Evolutionary conservation across 352 stramenopile genomes (phyloP).

Genomic region (Phytophthora ramorum): DNA sequence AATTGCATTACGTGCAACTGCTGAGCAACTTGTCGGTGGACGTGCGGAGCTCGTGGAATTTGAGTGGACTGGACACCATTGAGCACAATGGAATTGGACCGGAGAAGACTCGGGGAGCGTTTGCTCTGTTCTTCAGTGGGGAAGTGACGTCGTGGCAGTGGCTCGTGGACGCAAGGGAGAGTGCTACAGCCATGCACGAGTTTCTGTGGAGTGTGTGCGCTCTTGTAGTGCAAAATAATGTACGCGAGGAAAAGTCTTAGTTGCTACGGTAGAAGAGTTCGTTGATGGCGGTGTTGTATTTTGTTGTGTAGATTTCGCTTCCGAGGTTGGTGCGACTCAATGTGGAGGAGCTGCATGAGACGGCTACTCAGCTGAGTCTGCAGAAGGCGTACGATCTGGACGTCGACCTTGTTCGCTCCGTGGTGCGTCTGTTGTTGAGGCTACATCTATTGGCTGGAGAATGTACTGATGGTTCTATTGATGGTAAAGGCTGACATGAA

Average conservation of each 20-base stretch:
- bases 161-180: slow-evolving; percentile 65
- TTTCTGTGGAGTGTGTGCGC: slow-evolving; percentile 80
- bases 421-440: slow-evolving; percentile 35
- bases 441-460: slow-evolving; percentile 3
- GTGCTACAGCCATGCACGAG: slow-evolving; percentile 65
- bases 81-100: slow-evolving; percentile 63
- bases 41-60: slow-evolving; percentile 67
- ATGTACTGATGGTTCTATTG: slow-evolving; percentile 4
- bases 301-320: slow-evolving; percentile 38
- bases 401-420: slow-evolving; percentile 59
- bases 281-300: background rate
- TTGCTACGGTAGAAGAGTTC: background rate
- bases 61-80: slow-evolving; percentile 58
- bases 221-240: slow-evolving; percentile 60
- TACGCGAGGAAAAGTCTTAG: slow-evolving; percentile 12
- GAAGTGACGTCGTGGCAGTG: slow-evolving; percentile 60
- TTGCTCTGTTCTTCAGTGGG: slow-evolving; percentile 60
- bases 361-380: slow-evolving; percentile 55
- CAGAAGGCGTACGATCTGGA: slow-evolving; percentile 74
- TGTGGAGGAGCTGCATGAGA: slow-evolving; percentile 65
- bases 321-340: slow-evolving; percentile 66
- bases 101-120: slow-evolving; percentile 60
- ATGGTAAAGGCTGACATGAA: slow-evolving; percentile 44
- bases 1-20: slow-evolving; percentile 73
- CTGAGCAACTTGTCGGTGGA: slow-evolving; percentile 74